Evolutionary conservation across 495 filamentous ascomycete genomes (phyloP), one percentile per base, ranked within the genome.

Genomic region (Terfezia boudieri): DNA sequence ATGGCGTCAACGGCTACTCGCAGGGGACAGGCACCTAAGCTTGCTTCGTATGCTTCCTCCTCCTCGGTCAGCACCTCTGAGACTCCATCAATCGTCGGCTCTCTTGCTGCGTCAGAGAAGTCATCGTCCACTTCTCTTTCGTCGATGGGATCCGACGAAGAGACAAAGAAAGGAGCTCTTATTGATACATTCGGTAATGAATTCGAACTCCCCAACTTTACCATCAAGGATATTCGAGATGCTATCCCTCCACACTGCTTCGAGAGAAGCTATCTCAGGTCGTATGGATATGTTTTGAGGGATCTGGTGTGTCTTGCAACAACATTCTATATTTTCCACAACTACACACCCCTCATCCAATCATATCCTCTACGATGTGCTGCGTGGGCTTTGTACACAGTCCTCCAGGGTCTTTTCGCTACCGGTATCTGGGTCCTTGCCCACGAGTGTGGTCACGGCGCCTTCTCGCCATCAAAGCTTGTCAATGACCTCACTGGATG

Each of bases 71-170:
- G 14, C 12, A 4, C 41, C 12, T 46, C 41, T 14, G 41, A 14
- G 14, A 5, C 17, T 14, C 41, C 41, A 46, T 46, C 41, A 14
- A 20, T 46, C 8, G 41, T 46, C 17, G 41, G 41, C 41, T 46
- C 41, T 14, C 41, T 46, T 14, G 41, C 41, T 46, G 41, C 41
- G 2, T 46, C 41, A 20, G 14, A 46, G 8, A 22, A 54, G 12
- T 62, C 84, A 17, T 94, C 88, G 9, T 82, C 83, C 20, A 92
- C 90, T 6, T 94, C 89, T 3, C 75, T 94, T 52, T 94, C 89
- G 35, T 95, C 89, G 48, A 73, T 94, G 70, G 78, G 77, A 49
- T 90, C 86, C 12, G 63, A 71, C n/a, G 68, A 32, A 46, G 56
- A 48, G 52, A 23, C 56, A 3, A 62, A 53, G 20, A 55, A 37